Evolutionary conservation across 345 rosid species (phyloP).

Genomic region (Luvunga scandens): DNA sequence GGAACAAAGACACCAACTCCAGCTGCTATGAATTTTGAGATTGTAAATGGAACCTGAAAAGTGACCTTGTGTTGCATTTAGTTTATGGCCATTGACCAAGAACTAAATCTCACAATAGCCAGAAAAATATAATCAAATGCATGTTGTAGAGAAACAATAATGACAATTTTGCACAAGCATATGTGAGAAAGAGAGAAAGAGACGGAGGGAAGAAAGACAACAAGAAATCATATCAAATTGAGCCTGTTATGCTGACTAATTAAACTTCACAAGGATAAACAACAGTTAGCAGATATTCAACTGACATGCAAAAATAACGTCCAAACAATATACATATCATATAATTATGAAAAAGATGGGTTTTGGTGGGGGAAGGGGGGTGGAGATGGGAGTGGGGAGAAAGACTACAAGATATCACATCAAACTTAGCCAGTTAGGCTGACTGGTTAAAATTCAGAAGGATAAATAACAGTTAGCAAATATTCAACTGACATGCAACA

Average conservation of each 20-base stretch:
- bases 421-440: background rate
- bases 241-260: background rate
- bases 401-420: background rate
- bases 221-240: background rate
- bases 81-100: background rate
- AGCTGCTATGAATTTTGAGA: slow-evolving; percentile 73
- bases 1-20: slow-evolving; percentile 83
- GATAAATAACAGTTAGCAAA: no score
- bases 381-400: no score
- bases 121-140: slow-evolving; percentile 1
- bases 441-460: no score
- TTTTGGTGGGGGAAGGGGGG: background rate
- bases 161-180: background rate
- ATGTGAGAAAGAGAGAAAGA: background rate
- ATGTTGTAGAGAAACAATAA: background rate
- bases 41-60: slow-evolving; percentile 80
- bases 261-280: background rate
- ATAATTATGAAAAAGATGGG: background rate
- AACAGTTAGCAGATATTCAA: background rate
- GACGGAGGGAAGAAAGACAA: background rate
- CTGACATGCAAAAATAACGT: background rate
- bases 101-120: background rate
- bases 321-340: background rate
- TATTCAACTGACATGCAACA: no score
- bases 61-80: background rate